Base-by-base conservation (phyloP, 306 rosid genomes). In the Rosa persica region DNA sequence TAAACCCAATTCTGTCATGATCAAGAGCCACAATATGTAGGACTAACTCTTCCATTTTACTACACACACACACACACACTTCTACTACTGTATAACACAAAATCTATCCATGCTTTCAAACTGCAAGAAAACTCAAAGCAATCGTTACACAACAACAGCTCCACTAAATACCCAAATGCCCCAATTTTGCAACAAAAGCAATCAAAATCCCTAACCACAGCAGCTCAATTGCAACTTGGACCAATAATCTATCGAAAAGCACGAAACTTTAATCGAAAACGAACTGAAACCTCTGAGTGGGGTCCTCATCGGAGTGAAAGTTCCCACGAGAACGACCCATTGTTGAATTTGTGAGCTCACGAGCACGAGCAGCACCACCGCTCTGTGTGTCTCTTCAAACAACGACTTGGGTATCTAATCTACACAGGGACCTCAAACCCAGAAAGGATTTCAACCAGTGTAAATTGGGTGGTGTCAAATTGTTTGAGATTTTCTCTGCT, bases 321-420 rank as follows among this genome's bases (percentile, higher is more conserved):
- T 92, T 92, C 40, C 93, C 96, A 67, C 99, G 97, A 85, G 98
- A 96, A 78, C 99, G 97, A 84, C 94, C 99, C 99, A 96, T 95
- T 88, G 87, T 85, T 86, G 86, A 62, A 62, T 54, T 73, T 83
- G 73, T 6, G 58, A 73, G 73, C 78, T 78, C 76, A 38, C 81
- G 66, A 67, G 54, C 76, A 74, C 47, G 58, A 58, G 30, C 11
- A 27, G 47, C 52, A 44, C 39, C 36, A 30, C 36, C 36, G 2
- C 36, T 30, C 36, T 30, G 36, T 30, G 36, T 30, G 36, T 30
- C 36, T 30, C 36, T 30, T 30, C 36, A 30, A 30, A 65, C 62
- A 8, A 36, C 62, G 65, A 54, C 36, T 52, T 72, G 34, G 34
- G 43, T 25, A 12, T 25, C 46, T 3, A 67, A 20, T 55, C 61